Conservation (phyloP, 495 filamentous ascomycete species). For the Podospora comata region DNA sequence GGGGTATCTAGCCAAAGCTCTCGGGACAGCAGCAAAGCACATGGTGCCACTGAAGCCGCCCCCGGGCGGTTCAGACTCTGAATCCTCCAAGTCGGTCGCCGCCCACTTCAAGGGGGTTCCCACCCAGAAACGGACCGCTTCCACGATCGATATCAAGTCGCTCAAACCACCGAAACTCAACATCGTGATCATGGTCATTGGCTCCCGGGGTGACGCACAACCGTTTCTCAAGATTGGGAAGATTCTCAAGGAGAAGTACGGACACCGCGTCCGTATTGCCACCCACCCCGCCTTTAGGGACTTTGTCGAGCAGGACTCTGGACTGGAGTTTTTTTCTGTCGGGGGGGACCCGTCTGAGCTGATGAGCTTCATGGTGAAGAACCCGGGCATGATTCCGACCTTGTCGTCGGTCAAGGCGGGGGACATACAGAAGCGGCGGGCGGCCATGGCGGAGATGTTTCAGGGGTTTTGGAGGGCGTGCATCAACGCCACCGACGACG, state of each 20-base stretch:
- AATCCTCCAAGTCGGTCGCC: neutral
- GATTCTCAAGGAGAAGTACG: conserved; percentile 57
- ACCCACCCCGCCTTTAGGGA: conserved; percentile 70
- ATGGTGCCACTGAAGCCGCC: conserved; percentile 25
- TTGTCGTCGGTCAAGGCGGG: conserved; percentile 64
- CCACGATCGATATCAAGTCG: neutral
- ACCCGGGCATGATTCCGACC: conserved; percentile 73
- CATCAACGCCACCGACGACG: conserved; percentile 60
- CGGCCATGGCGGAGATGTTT: conserved; percentile 66
- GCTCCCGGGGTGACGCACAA: conserved; percentile 75
- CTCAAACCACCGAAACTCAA: conserved; percentile 46
- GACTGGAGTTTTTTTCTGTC: conserved; percentile 75
- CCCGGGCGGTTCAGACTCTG: conserved; percentile 10
- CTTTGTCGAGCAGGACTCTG: conserved; percentile 61
- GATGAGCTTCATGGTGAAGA: conserved; percentile 87
- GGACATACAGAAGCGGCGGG: conserved; percentile 62
- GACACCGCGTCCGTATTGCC: conserved; percentile 74
- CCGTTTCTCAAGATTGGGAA: conserved; percentile 69
- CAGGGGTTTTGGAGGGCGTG: conserved; percentile 79
- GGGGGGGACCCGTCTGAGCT: conserved; percentile 75
- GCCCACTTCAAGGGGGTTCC: conserved; percentile 10
- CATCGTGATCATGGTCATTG: conserved; percentile 77
- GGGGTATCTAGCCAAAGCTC: conserved; percentile 66
- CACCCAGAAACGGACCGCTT: neutral
- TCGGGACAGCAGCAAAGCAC: conserved; percentile 54